Base-by-base conservation (phyloP, 2,329 filamentous ascomycete species). In the Chaetomiaceae sp. region DNA sequence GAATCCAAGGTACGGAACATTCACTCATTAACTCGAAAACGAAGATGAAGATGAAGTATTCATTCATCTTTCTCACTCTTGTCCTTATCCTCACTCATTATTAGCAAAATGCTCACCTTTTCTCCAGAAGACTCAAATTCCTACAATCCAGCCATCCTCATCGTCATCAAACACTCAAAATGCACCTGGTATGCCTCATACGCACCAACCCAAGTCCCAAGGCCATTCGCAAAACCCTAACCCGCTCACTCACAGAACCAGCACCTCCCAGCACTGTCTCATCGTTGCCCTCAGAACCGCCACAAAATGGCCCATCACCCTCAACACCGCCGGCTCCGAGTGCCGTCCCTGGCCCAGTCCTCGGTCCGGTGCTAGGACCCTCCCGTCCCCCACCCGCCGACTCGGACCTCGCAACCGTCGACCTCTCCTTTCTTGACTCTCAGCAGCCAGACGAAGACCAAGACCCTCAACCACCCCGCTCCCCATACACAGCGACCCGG, bases 401-500 rank as follows among this genome's bases (percentile, higher is more conserved):
- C 34, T n/a, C 12, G 63, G 3, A 49, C 63, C 48, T 62, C 31
- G 17, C 3, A 34, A 2, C 47, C 62, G 50, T 62, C 42, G 25
- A 27, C 25, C 25, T 27, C 25, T 27, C 25, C 10, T 27, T 10
- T 10, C 25, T n/a, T 25, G 9, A 17, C 14, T 8, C 12, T 13
- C 44, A 39, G 31, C 17, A n/a, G n/a, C n/a, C n/a, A n/a, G n/a
- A n/a, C n/a, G n/a, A 17, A 13, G 20, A 30, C 17, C 19, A 37
- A 10, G 10, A 33, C 30, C 30, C 10, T 9, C 16, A 37, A 41
- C 41, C 71, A 72, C 68, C 73, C 3, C 63, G 63, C n/a, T 91
- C 86, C 1, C 86, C 86, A 1, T 89, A 89, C 68, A 79, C 83
- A 1, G 71, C 78, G 41, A 78, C 75, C 54, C 83, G 86, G 57